Base-by-base conservation (phyloP, 306 rosid species). In the Cercis canadensis region DNA sequence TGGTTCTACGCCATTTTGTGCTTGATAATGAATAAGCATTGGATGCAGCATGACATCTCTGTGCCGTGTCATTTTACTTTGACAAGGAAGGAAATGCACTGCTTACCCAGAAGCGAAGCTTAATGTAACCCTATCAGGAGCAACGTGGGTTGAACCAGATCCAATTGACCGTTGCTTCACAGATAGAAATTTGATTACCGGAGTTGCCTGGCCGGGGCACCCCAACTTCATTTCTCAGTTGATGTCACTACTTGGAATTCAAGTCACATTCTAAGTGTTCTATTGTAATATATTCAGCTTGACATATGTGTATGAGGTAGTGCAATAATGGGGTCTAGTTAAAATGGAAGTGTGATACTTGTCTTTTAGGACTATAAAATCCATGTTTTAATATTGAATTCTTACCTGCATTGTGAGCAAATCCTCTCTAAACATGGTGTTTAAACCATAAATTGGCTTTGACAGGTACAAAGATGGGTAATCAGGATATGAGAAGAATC, bases 141-240 rank as follows among this genome's bases (percentile, higher is more conserved):
- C 89, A 14, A 81, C 85, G 31, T 94, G 97, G 97, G 34, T 85
- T 83, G 98, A 94, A 77, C 97, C 97, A 2, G 81, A 87, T n/a
- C 98, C 92, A 18, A 89, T 90, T 43, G 57, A 89, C 65, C 87
- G 92, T 12, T 90, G 95, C 81, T 84, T 94, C 88, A 90, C 95
- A 0, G 95, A 94, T 37, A 89, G 89, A 43, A 94, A 94, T 72
- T 69, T 90, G 69, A 92, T 94, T 15, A 90, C 96, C 0, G 98
- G 95, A 75, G 97, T 97, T 29, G 90, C 92, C 8, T 89, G 97
- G 98, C 86, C 82, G 1, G 89, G 92, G 73, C 96, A 87, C 72
- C 98, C 98, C 4, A 86, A 90, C 86, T 87, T 94, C 85, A 73
- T 94, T 45, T 66, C 96, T 69, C 96, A 90, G 81, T 74, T 94